Evolutionary conservation across 805 yeast species (phyloP).

Genomic region (Tetrapisispora nanseiensis): DNA sequence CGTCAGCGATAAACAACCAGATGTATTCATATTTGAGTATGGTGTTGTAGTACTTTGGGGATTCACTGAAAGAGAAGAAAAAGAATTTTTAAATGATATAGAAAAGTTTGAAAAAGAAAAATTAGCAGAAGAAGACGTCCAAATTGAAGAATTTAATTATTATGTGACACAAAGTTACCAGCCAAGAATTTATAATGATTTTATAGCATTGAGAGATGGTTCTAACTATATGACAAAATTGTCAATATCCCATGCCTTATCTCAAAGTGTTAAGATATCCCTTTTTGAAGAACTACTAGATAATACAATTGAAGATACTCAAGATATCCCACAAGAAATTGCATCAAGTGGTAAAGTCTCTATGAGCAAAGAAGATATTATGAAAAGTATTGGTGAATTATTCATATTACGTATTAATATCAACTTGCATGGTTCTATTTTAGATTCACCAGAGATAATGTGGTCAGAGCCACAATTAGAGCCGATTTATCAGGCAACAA

Average conservation of each 20-base stretch:
- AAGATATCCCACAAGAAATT: conserved; percentile 92
- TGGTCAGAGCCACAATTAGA: conserved; percentile 98
- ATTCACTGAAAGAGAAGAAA: conserved; percentile 73
- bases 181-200: conserved; percentile 92
- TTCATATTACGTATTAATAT: conserved; percentile 79
- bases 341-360: conserved; percentile 91
- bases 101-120: conserved; percentile 91
- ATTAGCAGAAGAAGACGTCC: conserved; percentile 73
- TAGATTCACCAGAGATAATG: conserved; percentile 96
- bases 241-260: conserved; percentile 89
- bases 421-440: conserved; percentile 74
- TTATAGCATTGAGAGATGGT: conserved; percentile 85
- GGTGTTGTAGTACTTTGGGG: conserved; percentile 99
- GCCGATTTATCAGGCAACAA: conserved; percentile 93
- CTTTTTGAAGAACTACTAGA: conserved; percentile 92
- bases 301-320: conserved; percentile 94
- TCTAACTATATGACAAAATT: conserved; percentile 83
- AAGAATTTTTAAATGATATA: conserved; percentile 67
- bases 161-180: conserved; percentile 90
- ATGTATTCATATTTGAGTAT: conserved; percentile 83
- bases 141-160: conserved; percentile 89
- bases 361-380: conserved; percentile 88
- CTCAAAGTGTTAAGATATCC: conserved; percentile 92
- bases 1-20: conserved; percentile 66
- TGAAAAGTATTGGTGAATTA: conserved; percentile 94